Evolutionary conservation across 192 early-diverging fungal genomes (phyloP).

Genomic region (Entomortierella chlamydospora): DNA sequence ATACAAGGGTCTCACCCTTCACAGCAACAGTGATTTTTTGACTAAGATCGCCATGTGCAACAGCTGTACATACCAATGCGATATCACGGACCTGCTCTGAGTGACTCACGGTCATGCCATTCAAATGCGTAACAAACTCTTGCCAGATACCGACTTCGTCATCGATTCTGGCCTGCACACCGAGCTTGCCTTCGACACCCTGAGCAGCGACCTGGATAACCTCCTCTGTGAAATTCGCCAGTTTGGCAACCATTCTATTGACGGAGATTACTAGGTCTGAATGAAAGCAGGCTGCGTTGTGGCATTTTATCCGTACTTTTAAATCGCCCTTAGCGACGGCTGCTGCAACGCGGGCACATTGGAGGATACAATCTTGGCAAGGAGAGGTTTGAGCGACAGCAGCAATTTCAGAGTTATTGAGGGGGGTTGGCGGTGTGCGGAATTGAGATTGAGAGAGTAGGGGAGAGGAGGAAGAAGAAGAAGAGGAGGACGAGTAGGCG

Average conservation of each 20-base stretch:
- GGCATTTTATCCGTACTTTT: constrained; percentile 56
- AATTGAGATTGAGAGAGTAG: too few relatives aligned
- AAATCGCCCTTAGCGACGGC: constrained; percentile 63
- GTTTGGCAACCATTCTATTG: constrained; percentile 72
- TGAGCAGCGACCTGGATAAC: constrained; percentile 77
- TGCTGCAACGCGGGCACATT: constrained; percentile 59
- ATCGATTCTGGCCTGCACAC: constrained; percentile 68
- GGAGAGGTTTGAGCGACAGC: constrained; percentile 29
- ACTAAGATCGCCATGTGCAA: constrained; percentile 77
- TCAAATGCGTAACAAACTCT: constrained; percentile 67
- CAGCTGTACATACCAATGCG: constrained; percentile 75
- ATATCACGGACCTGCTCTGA: constrained; percentile 74
- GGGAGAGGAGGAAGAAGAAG: too few relatives aligned
- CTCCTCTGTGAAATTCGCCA: constrained; percentile 65
- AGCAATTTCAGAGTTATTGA: constrained; percentile 14
- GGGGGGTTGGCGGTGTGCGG: constrained; percentile 15
- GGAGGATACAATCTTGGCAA: constrained; percentile 59
- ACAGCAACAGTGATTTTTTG: constrained; percentile 75
- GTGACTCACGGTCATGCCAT: constrained; percentile 66
- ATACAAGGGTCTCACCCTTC: constrained; percentile 78
- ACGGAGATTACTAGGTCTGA: constrained; percentile 60
- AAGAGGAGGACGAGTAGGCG: too few relatives aligned
- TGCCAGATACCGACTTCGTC: constrained; percentile 66
- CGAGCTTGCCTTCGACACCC: constrained; percentile 79
- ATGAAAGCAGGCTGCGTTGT: constrained; percentile 46